Conservation (phyloP, 768 basidiomycete genomes). For the Suillus placidus region DNA sequence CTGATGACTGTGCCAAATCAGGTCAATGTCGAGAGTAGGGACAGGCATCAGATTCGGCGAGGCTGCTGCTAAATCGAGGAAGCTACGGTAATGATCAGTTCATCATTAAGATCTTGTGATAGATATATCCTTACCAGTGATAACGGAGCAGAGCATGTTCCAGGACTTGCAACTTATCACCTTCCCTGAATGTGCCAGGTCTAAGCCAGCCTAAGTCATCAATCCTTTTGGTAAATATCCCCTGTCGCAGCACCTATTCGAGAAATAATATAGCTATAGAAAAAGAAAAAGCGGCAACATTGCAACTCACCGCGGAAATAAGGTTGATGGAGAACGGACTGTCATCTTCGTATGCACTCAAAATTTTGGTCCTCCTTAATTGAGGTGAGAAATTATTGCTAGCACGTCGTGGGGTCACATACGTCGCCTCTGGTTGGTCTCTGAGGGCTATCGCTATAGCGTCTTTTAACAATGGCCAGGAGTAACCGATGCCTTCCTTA, state of each 20-base stretch:
- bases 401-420: slow-evolving; percentile 13
- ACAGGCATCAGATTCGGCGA: slow-evolving; percentile 48
- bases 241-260: slow-evolving; percentile 56
- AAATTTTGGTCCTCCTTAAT: slow-evolving; percentile 42
- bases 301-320: slow-evolving; percentile 50
- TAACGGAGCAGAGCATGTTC: slow-evolving; percentile 57
- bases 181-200: slow-evolving; percentile 40
- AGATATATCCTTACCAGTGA: slow-evolving; percentile 47
- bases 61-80: slow-evolving; percentile 57
- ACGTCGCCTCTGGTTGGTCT: slow-evolving; percentile 26
- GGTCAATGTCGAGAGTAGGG: slow-evolving; percentile 74
- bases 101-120: not conserved
- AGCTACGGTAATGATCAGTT: slow-evolving; percentile 31
- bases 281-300: not conserved
- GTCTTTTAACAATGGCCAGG: slow-evolving; percentile 24
- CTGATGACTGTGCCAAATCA: slow-evolving; percentile 79
- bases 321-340: slow-evolving; percentile 59
- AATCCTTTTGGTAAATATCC: slow-evolving; percentile 57
- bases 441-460: slow-evolving; percentile 23
- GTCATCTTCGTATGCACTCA: slow-evolving; percentile 54
- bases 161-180: slow-evolving; percentile 43
- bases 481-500: slow-evolving; percentile 31
- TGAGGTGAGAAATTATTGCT: not conserved
- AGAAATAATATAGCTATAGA: slow-evolving; percentile 2
- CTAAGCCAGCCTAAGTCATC: slow-evolving; percentile 53